Percentiles rank a stretch among this genome's conserved stretches.
phyloP scores from a whole-genome alignment of 2,329 filamentous ascomycete genomes.

The Aspergillus viridinutans region DNA sequence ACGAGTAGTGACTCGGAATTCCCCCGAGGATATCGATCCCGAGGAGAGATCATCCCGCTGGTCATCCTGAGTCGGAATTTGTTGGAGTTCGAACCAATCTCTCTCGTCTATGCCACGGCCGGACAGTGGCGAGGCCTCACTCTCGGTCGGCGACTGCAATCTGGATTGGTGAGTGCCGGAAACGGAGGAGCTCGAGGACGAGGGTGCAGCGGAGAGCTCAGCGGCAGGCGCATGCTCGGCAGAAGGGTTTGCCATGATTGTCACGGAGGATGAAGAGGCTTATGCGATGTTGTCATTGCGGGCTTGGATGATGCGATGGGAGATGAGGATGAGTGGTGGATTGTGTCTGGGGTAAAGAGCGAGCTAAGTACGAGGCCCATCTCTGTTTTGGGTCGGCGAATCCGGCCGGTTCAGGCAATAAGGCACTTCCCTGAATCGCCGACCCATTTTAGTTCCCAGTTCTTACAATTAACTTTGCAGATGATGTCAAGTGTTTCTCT shows the following conservation, averaged over 20 bases:
- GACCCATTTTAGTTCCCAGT: background rate
- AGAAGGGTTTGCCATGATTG: background rate
- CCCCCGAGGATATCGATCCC: slow-evolving; percentile 31
- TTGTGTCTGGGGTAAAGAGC: background rate
- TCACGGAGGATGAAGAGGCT: background rate
- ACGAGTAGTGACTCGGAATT: slow-evolving; percentile 23
- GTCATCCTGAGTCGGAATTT: slow-evolving; percentile 28
- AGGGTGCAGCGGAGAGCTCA: background rate
- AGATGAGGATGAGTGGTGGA: background rate
- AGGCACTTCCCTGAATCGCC: background rate
- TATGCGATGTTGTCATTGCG: background rate
- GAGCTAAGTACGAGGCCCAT: background rate
- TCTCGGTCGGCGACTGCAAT: background rate
- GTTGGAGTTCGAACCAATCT: slow-evolving; percentile 26
- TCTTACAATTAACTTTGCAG: background rate
- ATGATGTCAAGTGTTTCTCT: background rate
- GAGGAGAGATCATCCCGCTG: slow-evolving; percentile 18
- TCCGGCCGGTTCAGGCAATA: background rate
- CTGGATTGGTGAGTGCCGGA: background rate
- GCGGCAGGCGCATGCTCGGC: background rate
- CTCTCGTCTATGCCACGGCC: background rate
- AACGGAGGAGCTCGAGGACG: background rate
- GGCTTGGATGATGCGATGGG: background rate
- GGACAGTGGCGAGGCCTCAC: background rate
- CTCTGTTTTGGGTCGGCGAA: background rate